Percentiles rank a stretch among this genome's conserved stretches.
These are phyloP conservation scores for Syncephalastrum monosporum DNA, from an alignment of 371 early-diverging fungal genomes.

Conservation along the genomic window DNA sequence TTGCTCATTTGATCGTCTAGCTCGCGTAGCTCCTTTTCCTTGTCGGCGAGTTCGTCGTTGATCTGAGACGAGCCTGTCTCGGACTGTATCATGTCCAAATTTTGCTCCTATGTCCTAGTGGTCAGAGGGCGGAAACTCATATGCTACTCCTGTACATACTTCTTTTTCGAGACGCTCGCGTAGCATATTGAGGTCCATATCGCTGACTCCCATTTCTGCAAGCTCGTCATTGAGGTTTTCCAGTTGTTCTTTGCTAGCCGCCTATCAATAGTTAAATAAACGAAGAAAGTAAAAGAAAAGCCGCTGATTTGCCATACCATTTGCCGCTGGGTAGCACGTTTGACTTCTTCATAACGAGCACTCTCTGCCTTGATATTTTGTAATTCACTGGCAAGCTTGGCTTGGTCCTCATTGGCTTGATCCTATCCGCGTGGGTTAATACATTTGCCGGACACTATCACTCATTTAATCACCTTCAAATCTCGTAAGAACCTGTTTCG, in stretches of 20 bases:
- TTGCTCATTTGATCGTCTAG: conserved; percentile 29
- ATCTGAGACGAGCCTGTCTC: background rate
- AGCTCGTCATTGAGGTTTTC: conserved; percentile 20
- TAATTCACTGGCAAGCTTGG: conserved; percentile 9
- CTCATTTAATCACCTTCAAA: too few species aligned
- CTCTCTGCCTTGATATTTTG: conserved; percentile 20
- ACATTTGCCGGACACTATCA: too few species aligned
- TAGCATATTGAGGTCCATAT: conserved; percentile 15
- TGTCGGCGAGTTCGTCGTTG: conserved; percentile 13
- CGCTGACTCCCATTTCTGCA: conserved; percentile 6
- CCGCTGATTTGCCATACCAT: conserved; percentile 9
- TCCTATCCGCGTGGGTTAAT: conserved; percentile 1
- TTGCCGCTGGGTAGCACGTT: conserved; percentile 16
- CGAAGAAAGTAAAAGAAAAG: background rate
- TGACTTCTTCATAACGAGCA: conserved; percentile 19
- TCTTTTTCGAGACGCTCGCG: conserved; percentile 11
- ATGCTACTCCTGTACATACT: conserved; percentile 2
- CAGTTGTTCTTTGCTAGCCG: conserved; percentile 14
- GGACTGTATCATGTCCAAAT: too few species aligned
- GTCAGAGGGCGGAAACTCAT: too few species aligned
- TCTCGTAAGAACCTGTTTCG: too few species aligned
- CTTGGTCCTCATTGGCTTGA: conserved; percentile 15
- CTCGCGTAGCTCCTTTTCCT: conserved; percentile 23
- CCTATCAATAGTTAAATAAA: background rate
- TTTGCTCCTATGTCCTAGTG: too few species aligned